Percentiles rank a stretch among this genome's conserved stretches.
phyloP scores from a whole-genome alignment of 768 basidiomycete genomes.

The Tulasnella calospora region DNA sequence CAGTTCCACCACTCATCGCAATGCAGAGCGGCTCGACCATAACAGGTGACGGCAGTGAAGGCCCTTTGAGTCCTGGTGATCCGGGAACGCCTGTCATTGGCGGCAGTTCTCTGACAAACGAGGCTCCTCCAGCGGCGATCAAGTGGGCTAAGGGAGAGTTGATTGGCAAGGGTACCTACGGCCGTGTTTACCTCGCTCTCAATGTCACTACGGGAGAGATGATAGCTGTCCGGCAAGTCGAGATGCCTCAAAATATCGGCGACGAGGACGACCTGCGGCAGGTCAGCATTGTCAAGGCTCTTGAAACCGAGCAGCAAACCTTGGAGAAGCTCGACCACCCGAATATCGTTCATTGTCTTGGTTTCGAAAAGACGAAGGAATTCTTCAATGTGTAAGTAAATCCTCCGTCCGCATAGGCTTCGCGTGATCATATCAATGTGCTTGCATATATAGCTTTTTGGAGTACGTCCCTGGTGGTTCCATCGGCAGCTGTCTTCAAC shows the following conservation, averaged over 20 bases:
- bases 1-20: too few relatives aligned
- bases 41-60: too few relatives aligned
- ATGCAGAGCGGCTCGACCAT: too few relatives aligned
- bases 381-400: slow-evolving; percentile 82
- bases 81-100: too few relatives aligned
- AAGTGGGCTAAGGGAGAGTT: slow-evolving; percentile 98
- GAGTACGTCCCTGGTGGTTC: slow-evolving; percentile 99
- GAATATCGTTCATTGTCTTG: slow-evolving; percentile 95
- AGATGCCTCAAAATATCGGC: slow-evolving; percentile 82
- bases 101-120: too few relatives aligned
- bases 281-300: slow-evolving; percentile 75
- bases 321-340: slow-evolving; percentile 95
- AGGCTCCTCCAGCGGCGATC: slow-evolving; percentile 46
- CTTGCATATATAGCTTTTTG: slow-evolving; percentile 62
- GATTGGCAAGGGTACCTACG: slow-evolving; percentile 95
- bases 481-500: slow-evolving; percentile 80
- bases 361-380: slow-evolving; percentile 82
- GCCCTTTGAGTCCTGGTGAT: too few relatives aligned
- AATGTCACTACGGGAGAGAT: slow-evolving; percentile 97
- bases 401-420: not conserved
- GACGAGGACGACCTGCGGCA: slow-evolving; percentile 90
- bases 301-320: slow-evolving; percentile 93
- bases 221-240: slow-evolving; percentile 99
- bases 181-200: slow-evolving; percentile 89
- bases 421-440: slow-evolving; percentile 16